Base-by-base conservation (phyloP, 805 yeast genomes). In the Monosporozyma yasuniensis region DNA sequence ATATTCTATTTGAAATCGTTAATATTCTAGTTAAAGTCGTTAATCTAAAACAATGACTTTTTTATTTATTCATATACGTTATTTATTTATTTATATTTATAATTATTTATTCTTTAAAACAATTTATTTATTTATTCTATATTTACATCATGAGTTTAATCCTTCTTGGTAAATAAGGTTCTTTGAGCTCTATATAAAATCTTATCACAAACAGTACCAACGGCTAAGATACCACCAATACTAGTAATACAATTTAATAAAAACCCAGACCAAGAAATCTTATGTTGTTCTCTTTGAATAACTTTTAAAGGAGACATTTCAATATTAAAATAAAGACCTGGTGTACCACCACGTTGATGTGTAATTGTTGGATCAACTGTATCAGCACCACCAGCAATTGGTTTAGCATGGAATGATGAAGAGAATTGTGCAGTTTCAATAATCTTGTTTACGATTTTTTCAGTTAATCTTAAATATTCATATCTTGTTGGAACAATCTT, bases 271-370 rank as follows among this genome's bases (percentile, higher is more conserved):
- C 91, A 85, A 1, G 91, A 76, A 64, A 82, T 84, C 23, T 65
- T 63, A 51, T 72, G 75, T 43, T 70, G 81, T 67, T 93, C 95
- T 50, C 79, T 75, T 70, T 91, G 87, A 61, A 90, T 87, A 47
- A 93, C 89, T 64, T 89, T 88, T 73, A 93, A 74, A 12, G 98
- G 96, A 50, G 95, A 83, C 66, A 91, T 89, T 60, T 93, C 98
- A 68, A 93, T 88, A 59, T 81, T 73, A 71, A 93, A 79, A 66
- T 82, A 87, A 2, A 89, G 75, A 4, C 97, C 96, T 0, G 99
- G 98, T n/a, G 86, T 72, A 7, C 99, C 99, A 23, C 97, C 97
- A 51, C 80, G 73, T 3, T 83, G 79, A 58, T 85, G 91, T 28
- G 83, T 57, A 0, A 96, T 87, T 64, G 85, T 83, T 43, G 89